Evolutionary conservation across 2,329 filamentous ascomycete species (phyloP), one percentile per base, ranked within the genome.

Genomic region (Claviceps digitariae): DNA sequence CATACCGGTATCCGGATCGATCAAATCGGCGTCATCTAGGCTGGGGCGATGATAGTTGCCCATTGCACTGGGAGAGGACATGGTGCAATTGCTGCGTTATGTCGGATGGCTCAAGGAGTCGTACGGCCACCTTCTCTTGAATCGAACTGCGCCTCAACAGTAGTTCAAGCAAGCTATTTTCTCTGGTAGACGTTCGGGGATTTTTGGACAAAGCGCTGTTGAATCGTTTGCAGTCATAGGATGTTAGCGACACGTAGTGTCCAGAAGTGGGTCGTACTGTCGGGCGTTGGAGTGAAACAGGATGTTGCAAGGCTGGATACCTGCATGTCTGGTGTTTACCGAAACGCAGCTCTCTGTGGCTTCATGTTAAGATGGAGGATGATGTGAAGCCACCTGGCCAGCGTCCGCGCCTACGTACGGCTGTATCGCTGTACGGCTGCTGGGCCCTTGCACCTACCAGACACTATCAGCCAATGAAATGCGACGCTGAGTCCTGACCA

Each of bases 1-100:
- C 71, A 60, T 71, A 88, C 86, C 84, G 70, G 90, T 83, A 74
- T 89, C 85, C 3, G 84, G 83, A 62, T 90, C 86, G 69, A 90
- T 87, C 62, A 90, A 69, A 61, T 89, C 84, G 61, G 85, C 82
- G 56, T 85, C 80, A 48, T 79, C 74, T 57, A 84, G 70, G 56
- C 79, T 73, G 54, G 81, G 78, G 58, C 78, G 77, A 63, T 79
- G 74, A 63, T 82, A 82, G 63, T 83, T 78, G 66, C 79, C 76
- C 62, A 68, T 70, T 58, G 68, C 67, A 62, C 66, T 72, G 52
- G 72, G 67, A 34, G 74, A 67, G 51, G 75, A 70, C 75, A 77
- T 79, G 4, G 10, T 52, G 34, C n/a, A 36, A 20, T 46, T 2
- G 20, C 20, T n/a, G 3, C 40, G 48, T 21, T 43, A 6, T 31